Evolutionary conservation across 176 grass and related monocot genomes (phyloP).

Genomic region (Juncus inflexus): DNA sequence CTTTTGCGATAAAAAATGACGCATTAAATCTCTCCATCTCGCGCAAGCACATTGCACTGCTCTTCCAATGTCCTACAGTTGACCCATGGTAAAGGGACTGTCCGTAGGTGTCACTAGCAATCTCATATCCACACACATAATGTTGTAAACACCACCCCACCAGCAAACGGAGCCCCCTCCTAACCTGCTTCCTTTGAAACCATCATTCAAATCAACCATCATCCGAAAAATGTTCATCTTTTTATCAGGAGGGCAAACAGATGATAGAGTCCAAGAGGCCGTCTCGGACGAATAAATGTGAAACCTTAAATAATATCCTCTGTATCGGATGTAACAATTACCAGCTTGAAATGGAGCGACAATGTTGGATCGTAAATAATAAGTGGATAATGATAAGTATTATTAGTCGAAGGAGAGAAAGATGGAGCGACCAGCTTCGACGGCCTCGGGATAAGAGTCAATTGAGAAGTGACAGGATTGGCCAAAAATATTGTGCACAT

Average conservation of each 20-base stretch:
- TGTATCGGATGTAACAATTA: neutral
- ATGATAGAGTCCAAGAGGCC: neutral
- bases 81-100: too few relatives aligned
- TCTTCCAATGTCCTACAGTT: neutral
- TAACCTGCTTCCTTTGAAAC: neutral
- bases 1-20: neutral
- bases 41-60: neutral
- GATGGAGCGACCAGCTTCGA: too few relatives aligned
- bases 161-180: neutral
- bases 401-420: too few relatives aligned
- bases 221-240: too few relatives aligned
- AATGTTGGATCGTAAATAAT: neutral
- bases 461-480: neutral
- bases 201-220: too few relatives aligned
- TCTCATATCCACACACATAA: slow-evolving; percentile 6
- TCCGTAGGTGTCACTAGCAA: neutral
- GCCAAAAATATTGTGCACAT: too few relatives aligned
- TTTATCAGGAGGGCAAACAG: neutral
- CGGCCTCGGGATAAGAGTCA: neutral
- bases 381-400: too few relatives aligned
- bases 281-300: neutral
- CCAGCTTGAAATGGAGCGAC: slow-evolving; percentile 3
- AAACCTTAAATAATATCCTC: neutral
- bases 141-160: neutral
- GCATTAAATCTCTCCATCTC: neutral